These are phyloP conservation scores for Syzygium oleosum DNA, from an alignment of 345 rosid species.

Conservation along the genomic window DNA sequence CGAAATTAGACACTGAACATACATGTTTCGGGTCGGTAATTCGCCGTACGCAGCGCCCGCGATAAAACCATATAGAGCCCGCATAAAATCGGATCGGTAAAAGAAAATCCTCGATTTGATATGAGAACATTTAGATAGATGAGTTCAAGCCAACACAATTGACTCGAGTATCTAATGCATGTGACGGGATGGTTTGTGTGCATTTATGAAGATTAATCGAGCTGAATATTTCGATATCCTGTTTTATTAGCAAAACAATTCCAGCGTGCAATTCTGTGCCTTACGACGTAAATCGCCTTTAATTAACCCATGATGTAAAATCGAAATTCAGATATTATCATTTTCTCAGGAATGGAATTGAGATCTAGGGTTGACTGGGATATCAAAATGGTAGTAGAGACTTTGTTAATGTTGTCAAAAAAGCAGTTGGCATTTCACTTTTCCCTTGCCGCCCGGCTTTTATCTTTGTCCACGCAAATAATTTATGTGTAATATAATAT, in stretches of 20 bases:
- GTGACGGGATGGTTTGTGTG: background rate
- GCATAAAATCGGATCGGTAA: background rate
- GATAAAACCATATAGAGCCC: background rate
- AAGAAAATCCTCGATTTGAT: background rate
- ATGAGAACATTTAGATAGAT: background rate
- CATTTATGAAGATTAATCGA: background rate
- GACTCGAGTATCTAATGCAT: background rate
- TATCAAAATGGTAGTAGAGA: background rate
- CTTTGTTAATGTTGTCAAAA: background rate
- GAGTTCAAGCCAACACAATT: background rate
- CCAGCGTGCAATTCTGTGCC: rapidly evolving
- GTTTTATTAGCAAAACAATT: background rate
- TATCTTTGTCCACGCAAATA: background rate
- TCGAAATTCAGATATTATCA: background rate
- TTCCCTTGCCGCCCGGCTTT: background rate
- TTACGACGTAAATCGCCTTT: background rate
- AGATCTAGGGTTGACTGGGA: background rate
- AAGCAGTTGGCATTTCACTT: background rate
- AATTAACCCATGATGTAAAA: background rate
- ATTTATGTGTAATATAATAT: background rate
- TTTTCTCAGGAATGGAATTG: background rate
- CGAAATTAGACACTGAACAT: background rate
- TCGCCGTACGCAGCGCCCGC: background rate
- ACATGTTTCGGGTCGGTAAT: background rate
- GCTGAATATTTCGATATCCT: background rate